A percentile compares a stretch with the other conserved stretches of the same genome.
Evolutionary conservation across 2,329 filamentous ascomycete species (phyloP).

Genomic region (Arthrinium phaeospermum): DNA sequence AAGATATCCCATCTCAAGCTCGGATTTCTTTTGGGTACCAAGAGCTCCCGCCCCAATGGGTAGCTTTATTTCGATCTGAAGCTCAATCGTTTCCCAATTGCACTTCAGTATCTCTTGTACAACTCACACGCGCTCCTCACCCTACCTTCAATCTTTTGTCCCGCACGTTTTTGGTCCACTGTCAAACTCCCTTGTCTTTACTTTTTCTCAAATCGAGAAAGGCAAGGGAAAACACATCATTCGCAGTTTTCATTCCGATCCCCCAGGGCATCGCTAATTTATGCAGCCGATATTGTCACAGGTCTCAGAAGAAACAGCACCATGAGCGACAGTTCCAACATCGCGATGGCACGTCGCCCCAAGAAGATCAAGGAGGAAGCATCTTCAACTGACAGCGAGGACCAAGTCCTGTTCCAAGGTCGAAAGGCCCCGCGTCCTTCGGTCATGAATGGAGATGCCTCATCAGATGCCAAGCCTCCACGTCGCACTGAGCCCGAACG

Average conservation of each 20-base stretch:
- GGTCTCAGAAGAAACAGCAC: not conserved
- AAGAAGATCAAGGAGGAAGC: slow-evolving; percentile 43
- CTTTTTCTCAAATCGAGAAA: not conserved
- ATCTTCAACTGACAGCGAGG: slow-evolving; percentile 41
- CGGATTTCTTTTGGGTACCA: not conserved
- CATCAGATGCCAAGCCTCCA: slow-evolving; percentile 49
- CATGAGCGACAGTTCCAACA: slow-evolving; percentile 25
- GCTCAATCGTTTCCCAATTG: not conserved
- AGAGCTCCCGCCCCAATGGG: not conserved
- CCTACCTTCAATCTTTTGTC: not conserved
- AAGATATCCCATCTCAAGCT: not conserved
- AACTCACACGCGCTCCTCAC: not conserved
- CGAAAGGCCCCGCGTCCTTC: slow-evolving; percentile 36
- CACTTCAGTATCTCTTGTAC: not conserved
- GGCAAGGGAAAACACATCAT: not conserved
- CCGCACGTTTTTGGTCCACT: not conserved
- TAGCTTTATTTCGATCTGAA: not conserved
- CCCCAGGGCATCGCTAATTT: not conserved
- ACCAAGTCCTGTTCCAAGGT: slow-evolving; percentile 45
- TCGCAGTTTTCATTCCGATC: slow-evolving; percentile 19
- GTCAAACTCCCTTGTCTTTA: not conserved
- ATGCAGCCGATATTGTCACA: slow-evolving; percentile 38
- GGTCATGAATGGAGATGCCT: slow-evolving; percentile 21
- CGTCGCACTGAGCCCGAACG: slow-evolving; percentile 52
- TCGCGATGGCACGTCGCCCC: slow-evolving; percentile 28